phyloP scores from a whole-genome alignment of 202 grass and related monocot species.

The Cymbopogon flexuosus region DNA sequence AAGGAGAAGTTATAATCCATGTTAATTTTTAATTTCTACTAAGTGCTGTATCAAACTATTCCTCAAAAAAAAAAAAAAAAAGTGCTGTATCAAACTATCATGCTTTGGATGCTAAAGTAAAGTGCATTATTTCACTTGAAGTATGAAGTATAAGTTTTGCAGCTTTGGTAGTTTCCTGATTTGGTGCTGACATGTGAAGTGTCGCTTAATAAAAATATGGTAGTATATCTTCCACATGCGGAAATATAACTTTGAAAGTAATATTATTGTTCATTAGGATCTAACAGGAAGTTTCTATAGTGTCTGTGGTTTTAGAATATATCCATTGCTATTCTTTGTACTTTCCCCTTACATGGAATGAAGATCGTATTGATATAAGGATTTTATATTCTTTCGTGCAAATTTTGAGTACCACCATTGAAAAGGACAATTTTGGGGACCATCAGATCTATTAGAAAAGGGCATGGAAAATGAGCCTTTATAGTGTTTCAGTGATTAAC shows the following conservation, averaged over 20 bases:
- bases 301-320: constrained; percentile 13
- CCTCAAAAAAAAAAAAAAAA: too few relatives aligned
- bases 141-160: background rate
- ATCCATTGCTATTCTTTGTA: background rate
- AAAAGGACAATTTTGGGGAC: background rate
- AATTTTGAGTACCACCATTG: background rate
- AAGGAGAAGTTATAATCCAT: background rate
- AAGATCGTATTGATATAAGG: background rate
- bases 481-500: background rate
- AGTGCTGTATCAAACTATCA: too few relatives aligned
- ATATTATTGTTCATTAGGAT: background rate
- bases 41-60: too few relatives aligned
- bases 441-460: constrained; percentile 3
- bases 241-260: constrained; percentile 2
- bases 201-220: background rate
- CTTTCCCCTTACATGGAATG: background rate
- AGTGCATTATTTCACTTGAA: too few relatives aligned
- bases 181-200: background rate
- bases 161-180: background rate
- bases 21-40: constrained; percentile 2
- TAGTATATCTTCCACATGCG: background rate
- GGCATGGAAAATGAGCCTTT: background rate
- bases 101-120: background rate
- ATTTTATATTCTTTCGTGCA: background rate
- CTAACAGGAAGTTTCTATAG: background rate